Evolutionary conservation across 164 flowering plant species (phyloP).

Genomic region (Chimonanthus praecox): DNA sequence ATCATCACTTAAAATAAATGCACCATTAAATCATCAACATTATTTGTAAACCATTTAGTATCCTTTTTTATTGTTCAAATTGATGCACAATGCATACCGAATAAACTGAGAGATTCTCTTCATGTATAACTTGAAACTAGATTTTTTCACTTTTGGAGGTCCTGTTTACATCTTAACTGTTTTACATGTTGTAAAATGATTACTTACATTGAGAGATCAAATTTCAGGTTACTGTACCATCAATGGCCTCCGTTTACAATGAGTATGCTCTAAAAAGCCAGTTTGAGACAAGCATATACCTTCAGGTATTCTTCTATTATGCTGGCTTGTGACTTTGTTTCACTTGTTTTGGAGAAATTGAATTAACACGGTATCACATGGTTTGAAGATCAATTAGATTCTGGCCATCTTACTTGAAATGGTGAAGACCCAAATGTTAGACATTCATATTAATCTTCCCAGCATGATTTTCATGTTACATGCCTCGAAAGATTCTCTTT

Average conservation of each 20-base stretch:
- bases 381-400: neutral
- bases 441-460: too few species aligned
- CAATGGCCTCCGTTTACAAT: conserved; percentile 94
- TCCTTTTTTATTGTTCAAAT: too few species aligned
- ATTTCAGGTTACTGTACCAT: conserved; percentile 93
- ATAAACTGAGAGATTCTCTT: too few species aligned
- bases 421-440: too few species aligned
- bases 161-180: too few species aligned
- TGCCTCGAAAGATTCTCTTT: too few species aligned
- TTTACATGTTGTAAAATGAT: neutral
- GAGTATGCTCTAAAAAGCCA: conserved; percentile 99
- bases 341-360: neutral
- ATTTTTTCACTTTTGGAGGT: too few species aligned
- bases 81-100: too few species aligned
- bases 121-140: too few species aligned
- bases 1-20: neutral
- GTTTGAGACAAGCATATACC: conserved; percentile 95
- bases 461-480: too few species aligned
- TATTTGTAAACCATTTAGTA: neutral
- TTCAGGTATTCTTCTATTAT: conserved; percentile 51
- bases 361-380: neutral
- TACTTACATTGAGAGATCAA: neutral
- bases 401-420: too few species aligned
- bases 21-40: neutral
- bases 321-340: neutral